Base-by-base conservation (phyloP, 176 grass and related monocot genomes). In the Calamus simplicifolius region DNA sequence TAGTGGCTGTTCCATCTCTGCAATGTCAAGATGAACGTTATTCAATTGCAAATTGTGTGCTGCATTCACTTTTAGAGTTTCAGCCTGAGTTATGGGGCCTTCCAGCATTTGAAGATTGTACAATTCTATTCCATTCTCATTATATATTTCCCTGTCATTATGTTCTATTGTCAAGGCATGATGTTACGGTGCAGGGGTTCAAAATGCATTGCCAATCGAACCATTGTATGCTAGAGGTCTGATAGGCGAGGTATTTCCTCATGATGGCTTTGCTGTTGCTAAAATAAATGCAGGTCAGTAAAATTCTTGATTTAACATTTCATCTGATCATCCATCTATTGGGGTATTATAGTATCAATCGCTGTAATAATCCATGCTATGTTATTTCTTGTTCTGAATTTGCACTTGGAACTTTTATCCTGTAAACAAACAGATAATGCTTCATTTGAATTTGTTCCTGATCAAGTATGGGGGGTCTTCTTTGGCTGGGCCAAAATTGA, bases 21-120 rank as follows among this genome's bases (percentile, higher is more conserved):
- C 83, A 79, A 80, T 77, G 68, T 61, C 91, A 95, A 61, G 71
- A 62, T 19, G 71, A 87, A 18, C 27, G 17, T 18, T 95, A 87
- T 66, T 71, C 72, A 49, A 82, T 87, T 58, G 80, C 91, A 16
- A 77, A 90, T 79, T 48, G 29, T 25, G 61, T 90, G 49, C 80
- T 95, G 60, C 85, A 79, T 74, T 90, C 91, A 17, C 75, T 95
- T 16, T 80, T 95, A 50, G 91, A 95, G 50, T 95, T 95, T 29
- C 30, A 90, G 60, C 91, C 86, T 17, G 77, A 90, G 71, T 18
- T 77, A 18, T 95, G 86, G 90, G 83, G 74, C 59, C 83, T 90
- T 77, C 90, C 90, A 63, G 61, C 80, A 56, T 95, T 90, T 74
- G 80, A 76, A 68, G 90, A 90, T 68, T 65, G 90, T 95, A 95